Base-by-base conservation (phyloP, 2,329 filamentous ascomycete genomes). In the Scedosporium apiospermum region DNA sequence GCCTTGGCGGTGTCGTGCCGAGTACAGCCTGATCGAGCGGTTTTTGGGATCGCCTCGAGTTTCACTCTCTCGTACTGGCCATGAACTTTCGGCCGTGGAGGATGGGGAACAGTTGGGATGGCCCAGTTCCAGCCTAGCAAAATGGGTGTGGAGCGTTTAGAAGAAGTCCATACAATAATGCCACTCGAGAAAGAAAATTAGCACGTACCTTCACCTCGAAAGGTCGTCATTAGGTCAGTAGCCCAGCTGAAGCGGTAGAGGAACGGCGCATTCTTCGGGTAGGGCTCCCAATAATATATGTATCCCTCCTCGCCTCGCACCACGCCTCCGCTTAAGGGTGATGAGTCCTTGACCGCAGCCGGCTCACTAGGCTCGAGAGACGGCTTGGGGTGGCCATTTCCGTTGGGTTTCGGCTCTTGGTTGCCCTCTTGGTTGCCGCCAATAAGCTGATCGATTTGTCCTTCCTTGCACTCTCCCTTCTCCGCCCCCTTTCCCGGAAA, bases 201-300 rank as follows among this genome's bases (percentile, higher is more conserved):
- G 55, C n/a, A 27, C 76, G 65, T 73, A 81, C 84, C 84, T 30
- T 79, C 76, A 49, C 82, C 78, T 44, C 85, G 78, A 66, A 85
- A 81, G 61, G 80, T 81, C 34, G 75, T 74, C 14, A 78, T 71
- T n/a, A 88, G 74, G 66, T 87, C 84, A 16, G 78, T 68, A 0
- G 78, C 74, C 85, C 85, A 88, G 65, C 74, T 73, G 6, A 87
- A 69, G 10, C 85, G 78, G 49, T 80, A 71, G 26, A 68, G 60
- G 57, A 85, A 79, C 0, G 80, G 70, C 1, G 72, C 80, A 3
- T 80, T 70, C 3, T 76, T 75, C 0, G 85, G 85, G 65, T 81
- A 88, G 0, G 77, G 71, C 69, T 88, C 80, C 85, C 85, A 88
- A 67, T 81, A 79, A 63, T 86, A 86, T 63, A 82, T 77, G 57